Base-by-base conservation (phyloP, 2,329 filamentous ascomycete genomes). In the Aspergillus sp. region DNA sequence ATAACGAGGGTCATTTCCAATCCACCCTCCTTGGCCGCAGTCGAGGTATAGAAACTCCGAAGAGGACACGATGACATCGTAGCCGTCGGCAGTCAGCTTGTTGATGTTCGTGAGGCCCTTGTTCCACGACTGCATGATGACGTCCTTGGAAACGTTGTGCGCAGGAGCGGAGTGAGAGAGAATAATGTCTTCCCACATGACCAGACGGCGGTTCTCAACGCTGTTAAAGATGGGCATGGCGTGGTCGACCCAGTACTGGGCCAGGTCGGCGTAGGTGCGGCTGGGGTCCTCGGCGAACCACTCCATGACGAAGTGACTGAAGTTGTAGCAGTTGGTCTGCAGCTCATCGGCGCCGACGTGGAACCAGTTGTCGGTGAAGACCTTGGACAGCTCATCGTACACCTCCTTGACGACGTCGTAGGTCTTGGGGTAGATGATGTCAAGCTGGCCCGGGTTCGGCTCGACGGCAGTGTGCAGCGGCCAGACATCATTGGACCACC, bases 401-500 rank as follows among this genome's bases (percentile, higher is more conserved):
- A 76, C 67, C 20, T 71, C 67, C 11, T 57, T 51, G 1, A 75
- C 66, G 2, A 72, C 64, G 17, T 70, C 63, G 47, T 74, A 74
- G 3, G 71, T 74, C 43, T 68, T 67, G 57, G 68, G 61, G 51
- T 73, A 69, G 36, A 74, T 56, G 30, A 72, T 67, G 38, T 74
- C 71, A 30, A 74, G 63, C 40, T 74, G 71, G 13, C 71, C 71
- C 0, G 71, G 71, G 44, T 70, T 72, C 1, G 71, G 71, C 54
- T 74, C 57, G 6, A 74, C 68, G 34, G 67, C 72, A 2, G 73
- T 75, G 43, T 75, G 70, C 14, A 65, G 51, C 1, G 62, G 37
- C 65, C 65, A 76, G 41, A 61, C 52, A 36, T 77, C 73, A 48
- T 76, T 76, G 24, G 69, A 73, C 73, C 72, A 77, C 72, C 72